Conservation (phyloP, 495 filamentous ascomycete species). For the Penicillium coffeae region DNA sequence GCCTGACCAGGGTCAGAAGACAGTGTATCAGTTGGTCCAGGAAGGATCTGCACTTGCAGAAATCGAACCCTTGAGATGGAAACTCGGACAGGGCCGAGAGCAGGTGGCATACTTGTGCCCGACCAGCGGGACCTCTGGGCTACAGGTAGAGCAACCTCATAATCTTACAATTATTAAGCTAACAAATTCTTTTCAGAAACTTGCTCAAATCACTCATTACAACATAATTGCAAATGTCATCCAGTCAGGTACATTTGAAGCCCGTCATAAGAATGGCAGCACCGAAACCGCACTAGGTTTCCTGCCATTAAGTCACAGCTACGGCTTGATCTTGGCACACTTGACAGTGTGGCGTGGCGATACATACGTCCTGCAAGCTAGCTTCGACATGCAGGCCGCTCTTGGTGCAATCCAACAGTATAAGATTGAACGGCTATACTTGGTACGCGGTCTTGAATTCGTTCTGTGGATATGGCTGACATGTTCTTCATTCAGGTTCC, state of each 20-base stretch:
- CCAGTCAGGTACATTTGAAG: not conserved
- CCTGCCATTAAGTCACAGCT: not conserved
- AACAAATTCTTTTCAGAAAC: not conserved
- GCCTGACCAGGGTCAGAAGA: not conserved
- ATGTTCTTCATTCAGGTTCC: not conserved
- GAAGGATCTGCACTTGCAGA: not conserved
- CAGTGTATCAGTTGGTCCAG: not conserved
- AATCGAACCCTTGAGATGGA: not conserved
- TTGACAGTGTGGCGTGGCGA: not conserved
- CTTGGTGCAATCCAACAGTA: not conserved
- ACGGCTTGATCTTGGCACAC: not conserved
- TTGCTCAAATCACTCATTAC: not conserved
- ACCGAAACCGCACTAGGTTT: not conserved
- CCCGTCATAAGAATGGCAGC: not conserved
- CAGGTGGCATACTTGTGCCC: not conserved
- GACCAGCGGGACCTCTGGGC: not conserved
- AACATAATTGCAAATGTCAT: not conserved
- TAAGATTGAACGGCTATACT: not conserved
- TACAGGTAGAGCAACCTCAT: not conserved
- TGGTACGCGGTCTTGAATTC: not conserved
- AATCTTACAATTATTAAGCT: not conserved
- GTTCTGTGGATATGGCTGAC: not conserved
- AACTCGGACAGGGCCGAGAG: not conserved
- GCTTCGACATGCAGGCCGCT: not conserved
- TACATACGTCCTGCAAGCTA: not conserved